Percentiles rank a stretch among this genome's conserved stretches.
Evolutionary conservation across 2,329 filamentous ascomycete genomes (phyloP).

Genomic region (Cladophialophora carrionii): DNA sequence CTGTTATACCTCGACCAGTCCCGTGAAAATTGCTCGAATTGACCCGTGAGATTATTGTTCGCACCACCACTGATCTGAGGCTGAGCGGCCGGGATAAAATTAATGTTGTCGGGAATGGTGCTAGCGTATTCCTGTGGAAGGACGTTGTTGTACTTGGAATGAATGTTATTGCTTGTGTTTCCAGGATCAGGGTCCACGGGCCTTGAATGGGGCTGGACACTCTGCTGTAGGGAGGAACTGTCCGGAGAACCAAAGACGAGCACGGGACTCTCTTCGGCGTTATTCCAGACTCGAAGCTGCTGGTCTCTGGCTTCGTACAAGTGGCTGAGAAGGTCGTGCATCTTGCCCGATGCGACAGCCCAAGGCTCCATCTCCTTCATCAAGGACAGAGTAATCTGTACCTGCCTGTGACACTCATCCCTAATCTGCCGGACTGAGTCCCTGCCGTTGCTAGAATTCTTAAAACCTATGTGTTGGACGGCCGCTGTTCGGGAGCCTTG

Average conservation of each 20-base stretch:
- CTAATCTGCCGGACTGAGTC: conserved; percentile 19
- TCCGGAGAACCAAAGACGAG: conserved; percentile 15
- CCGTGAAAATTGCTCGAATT: conserved; percentile 12
- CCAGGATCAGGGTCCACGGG: neutral
- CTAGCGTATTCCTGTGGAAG: neutral
- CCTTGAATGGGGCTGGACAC: neutral
- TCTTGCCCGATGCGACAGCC: conserved; percentile 21
- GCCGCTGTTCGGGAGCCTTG: neutral
- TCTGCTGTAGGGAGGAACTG: conserved; percentile 8
- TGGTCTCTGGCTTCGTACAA: conserved; percentile 22
- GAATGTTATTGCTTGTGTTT: neutral
- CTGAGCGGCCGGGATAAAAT: neutral
- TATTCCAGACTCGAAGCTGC: conserved; percentile 26
- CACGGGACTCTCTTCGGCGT: conserved; percentile 21
- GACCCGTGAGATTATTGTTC: neutral
- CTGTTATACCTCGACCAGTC: conserved; percentile 24
- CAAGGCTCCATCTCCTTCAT: conserved; percentile 27
- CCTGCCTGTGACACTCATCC: conserved; percentile 24
- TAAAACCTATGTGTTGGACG: conserved; percentile 5
- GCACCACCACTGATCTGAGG: neutral
- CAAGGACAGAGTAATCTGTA: conserved; percentile 16
- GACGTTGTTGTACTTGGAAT: neutral
- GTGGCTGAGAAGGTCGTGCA: conserved; percentile 22
- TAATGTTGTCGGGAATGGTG: neutral
- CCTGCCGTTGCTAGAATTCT: conserved; percentile 1